These are phyloP conservation scores for Tausonia pullulans DNA, from an alignment of 1,284 basidiomycete genomes.

Conservation along the genomic window DNA sequence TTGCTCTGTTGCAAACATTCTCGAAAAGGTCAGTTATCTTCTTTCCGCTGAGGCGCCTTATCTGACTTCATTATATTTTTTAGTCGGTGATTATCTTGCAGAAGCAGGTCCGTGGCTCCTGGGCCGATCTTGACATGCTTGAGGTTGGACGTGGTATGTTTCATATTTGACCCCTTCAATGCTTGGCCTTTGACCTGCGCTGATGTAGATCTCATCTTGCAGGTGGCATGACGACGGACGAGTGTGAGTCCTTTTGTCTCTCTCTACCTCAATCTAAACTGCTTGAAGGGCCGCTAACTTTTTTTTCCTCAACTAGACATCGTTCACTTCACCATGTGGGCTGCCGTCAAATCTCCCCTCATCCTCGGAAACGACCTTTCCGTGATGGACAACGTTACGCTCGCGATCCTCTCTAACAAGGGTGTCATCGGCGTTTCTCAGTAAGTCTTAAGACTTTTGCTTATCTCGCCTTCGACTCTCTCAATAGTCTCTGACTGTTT, in stretches of 20 bases:
- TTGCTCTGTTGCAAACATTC: conserved; percentile 22
- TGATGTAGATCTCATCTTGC: too few species aligned
- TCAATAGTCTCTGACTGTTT: background rate
- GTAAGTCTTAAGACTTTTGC: background rate
- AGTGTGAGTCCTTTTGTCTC: background rate
- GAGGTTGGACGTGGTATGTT: conserved; percentile 18
- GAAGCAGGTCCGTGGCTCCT: conserved; percentile 21
- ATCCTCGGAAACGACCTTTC: conserved; percentile 28
- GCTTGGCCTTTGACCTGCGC: too few species aligned
- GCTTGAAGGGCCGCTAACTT: too few species aligned
- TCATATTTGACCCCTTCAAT: background rate
- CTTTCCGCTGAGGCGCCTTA: too few species aligned
- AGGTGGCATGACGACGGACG: conserved; percentile 12
- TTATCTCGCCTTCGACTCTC: background rate
- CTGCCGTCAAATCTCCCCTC: conserved; percentile 24
- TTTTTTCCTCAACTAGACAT: background rate
- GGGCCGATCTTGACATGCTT: conserved; percentile 24
- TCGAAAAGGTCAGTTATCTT: conserved; percentile 14
- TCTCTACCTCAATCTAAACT: too few species aligned
- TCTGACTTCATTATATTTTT: too few species aligned
- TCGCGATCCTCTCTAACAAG: conserved; percentile 25
- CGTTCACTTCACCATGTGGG: conserved; percentile 8
- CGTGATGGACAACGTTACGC: conserved; percentile 15
- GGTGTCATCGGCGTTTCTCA: conserved; percentile 17
- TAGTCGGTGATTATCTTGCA: conserved; percentile 19